A percentile compares a stretch with the other conserved stretches of the same genome.
Conservation (phyloP, 2,329 filamentous ascomycete genomes). For the Phialocephala sp. region DNA sequence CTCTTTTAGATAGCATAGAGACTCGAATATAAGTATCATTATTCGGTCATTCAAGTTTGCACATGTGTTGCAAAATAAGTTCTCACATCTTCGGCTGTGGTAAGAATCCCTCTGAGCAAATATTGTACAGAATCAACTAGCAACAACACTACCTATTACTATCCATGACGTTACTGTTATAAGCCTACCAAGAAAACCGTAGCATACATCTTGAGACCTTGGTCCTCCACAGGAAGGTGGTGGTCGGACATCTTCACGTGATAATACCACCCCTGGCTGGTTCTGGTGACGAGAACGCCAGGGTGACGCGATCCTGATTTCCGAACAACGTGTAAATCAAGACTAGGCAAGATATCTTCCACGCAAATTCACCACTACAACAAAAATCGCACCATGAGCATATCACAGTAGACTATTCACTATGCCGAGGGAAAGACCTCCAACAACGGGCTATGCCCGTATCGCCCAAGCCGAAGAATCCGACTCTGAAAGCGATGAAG, state of each 20-base stretch:
- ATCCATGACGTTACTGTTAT: not conserved
- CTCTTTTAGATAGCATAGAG: constrained; percentile 1
- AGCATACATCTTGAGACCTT: not conserved
- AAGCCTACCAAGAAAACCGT: not conserved
- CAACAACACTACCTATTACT: not conserved
- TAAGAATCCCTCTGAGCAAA: not conserved
- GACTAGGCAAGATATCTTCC: not conserved
- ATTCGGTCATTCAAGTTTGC: not conserved
- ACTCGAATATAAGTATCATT: not conserved
- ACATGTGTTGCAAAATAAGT: not conserved
- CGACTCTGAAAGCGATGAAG: constrained; percentile 69
- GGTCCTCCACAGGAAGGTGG: not conserved
- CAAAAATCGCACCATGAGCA: constrained; percentile 17
- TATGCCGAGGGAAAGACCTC: constrained; percentile 52
- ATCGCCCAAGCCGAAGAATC: constrained; percentile 81
- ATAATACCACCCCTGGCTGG: not conserved
- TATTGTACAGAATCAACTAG: not conserved
- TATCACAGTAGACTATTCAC: constrained; percentile 13
- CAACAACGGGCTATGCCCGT: constrained; percentile 83
- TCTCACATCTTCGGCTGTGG: not conserved
- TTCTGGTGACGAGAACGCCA: not conserved
- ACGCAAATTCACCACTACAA: not conserved
- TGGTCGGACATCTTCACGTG: constrained; percentile 2
- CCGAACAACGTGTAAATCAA: not conserved
- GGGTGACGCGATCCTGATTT: constrained; percentile 7